Evolutionary conservation across 768 basidiomycete genomes (phyloP).

Genomic region (Gloeophyllum trabeum): DNA sequence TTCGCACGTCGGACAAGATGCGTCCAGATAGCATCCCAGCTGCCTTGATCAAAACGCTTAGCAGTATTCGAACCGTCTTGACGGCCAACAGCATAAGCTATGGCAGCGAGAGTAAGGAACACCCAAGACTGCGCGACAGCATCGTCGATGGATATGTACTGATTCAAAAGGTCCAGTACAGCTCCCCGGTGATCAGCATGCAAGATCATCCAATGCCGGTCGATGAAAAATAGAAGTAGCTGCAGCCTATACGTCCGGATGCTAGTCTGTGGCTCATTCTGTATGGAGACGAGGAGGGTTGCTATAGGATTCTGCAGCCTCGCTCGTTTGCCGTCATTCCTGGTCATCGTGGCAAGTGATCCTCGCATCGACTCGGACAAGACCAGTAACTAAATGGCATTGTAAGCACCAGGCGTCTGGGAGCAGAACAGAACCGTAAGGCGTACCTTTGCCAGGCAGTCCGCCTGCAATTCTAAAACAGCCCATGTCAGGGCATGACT

Average conservation of each 20-base stretch:
- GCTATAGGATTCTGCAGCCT: conserved; percentile 50
- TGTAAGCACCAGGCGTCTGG: conserved; percentile 4
- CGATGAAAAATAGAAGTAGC: conserved; percentile 74
- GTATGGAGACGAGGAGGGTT: conserved; percentile 40
- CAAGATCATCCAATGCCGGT: conserved; percentile 61
- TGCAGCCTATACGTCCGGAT: conserved; percentile 50
- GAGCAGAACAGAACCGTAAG: conserved; percentile 2
- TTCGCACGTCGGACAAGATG: conserved; percentile 68
- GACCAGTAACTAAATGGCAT: conserved; percentile 38
- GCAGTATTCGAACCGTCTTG: conserved; percentile 2
- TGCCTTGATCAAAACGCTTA: conserved; percentile 16
- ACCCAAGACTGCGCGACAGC: conserved; percentile 69
- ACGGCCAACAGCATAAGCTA: conserved; percentile 38
- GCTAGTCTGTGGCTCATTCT: conserved; percentile 18
- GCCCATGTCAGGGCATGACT: conserved; percentile 72
- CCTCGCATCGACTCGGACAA: conserved; percentile 44
- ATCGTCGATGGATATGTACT: conserved; percentile 57
- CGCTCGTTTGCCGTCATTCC: conserved; percentile 34
- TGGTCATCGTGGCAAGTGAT: conserved; percentile 21
- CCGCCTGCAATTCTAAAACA: conserved; percentile 68
- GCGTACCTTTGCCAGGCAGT: conserved; percentile 56
- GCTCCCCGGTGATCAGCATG: conserved; percentile 46
- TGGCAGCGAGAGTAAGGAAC: conserved; percentile 67
- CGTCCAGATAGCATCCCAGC: conserved; percentile 81
- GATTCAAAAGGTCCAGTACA: conserved; percentile 42